Conservation (phyloP, 164 flowering plant species). For the Kingdonia uniflora region DNA sequence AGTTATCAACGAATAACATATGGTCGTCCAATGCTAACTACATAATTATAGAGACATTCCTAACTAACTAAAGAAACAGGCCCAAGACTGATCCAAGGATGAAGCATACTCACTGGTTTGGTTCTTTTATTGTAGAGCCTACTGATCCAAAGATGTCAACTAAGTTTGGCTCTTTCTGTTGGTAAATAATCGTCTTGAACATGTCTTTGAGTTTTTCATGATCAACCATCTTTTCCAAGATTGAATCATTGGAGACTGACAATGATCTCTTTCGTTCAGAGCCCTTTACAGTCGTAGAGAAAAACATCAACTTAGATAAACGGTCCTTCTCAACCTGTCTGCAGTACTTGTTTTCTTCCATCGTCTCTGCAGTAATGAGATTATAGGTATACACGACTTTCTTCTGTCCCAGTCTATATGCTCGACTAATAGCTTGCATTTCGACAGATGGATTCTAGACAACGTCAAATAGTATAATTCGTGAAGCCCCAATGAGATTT, state of each 20-base stretch:
- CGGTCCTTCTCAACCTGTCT: slow-evolving; percentile 40
- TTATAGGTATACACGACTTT: slow-evolving; percentile 58
- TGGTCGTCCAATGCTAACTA: no score
- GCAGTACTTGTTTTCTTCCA: slow-evolving; percentile 37
- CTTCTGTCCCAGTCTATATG: slow-evolving; percentile 71
- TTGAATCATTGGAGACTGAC: slow-evolving; percentile 26
- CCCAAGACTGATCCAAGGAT: no score
- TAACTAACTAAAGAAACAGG: no score
- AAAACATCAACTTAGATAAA: slow-evolving; percentile 49
- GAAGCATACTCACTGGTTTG: no score
- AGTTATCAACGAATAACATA: no score
- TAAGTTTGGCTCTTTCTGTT: slow-evolving; percentile 32
- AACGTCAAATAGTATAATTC: slow-evolving; percentile 76
- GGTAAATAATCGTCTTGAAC: slow-evolving; percentile 36
- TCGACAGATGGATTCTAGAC: slow-evolving; percentile 85
- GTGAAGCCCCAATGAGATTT: slow-evolving; percentile 72
- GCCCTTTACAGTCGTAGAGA: slow-evolving; percentile 13
- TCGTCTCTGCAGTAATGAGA: slow-evolving; percentile 41
- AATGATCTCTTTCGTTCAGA: slow-evolving; percentile 3
- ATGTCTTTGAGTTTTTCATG: slow-evolving; percentile 30
- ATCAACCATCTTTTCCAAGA: slow-evolving; percentile 44
- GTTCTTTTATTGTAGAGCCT: no score
- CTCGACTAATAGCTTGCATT: slow-evolving; percentile 55
- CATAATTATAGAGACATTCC: no score
- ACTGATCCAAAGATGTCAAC: slow-evolving; percentile 6